Evolutionary conservation across 345 rosid genomes (phyloP).

Genomic region (Hypericum perforatum): DNA sequence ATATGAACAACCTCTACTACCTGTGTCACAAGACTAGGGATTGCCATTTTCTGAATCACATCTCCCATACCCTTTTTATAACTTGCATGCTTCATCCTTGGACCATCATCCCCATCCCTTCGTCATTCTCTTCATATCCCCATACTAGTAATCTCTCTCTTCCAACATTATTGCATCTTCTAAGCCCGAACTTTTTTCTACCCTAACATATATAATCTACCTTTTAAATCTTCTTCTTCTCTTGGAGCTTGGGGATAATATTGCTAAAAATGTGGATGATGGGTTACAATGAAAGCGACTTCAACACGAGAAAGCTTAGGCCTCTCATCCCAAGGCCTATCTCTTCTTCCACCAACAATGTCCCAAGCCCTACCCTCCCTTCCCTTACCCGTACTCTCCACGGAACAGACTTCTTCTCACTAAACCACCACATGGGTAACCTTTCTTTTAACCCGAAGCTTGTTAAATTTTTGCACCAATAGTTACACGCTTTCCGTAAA

Average conservation of each 20-base stretch:
- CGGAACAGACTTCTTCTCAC: constrained; percentile 37
- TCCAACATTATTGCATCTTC: too few relatives aligned
- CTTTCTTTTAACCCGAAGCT: too few relatives aligned
- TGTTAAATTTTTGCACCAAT: too few relatives aligned
- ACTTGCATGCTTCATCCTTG: too few relatives aligned
- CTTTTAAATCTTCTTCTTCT: too few relatives aligned
- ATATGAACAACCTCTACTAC: constrained; percentile 15
- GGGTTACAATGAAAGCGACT: constrained; percentile 69
- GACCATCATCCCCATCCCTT: neutral
- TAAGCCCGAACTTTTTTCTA: constrained; percentile 6
- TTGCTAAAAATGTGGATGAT: constrained; percentile 66
- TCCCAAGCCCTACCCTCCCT: constrained; percentile 16
- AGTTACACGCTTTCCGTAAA: too few relatives aligned
- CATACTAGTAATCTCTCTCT: too few relatives aligned
- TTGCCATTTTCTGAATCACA: neutral
- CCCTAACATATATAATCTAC: constrained; percentile 5
- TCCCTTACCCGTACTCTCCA: constrained; percentile 24
- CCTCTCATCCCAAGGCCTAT: constrained; percentile 72
- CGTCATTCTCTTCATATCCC: constrained; percentile 15
- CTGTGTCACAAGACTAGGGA: constrained; percentile 11
- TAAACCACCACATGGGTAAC: constrained; percentile 52
- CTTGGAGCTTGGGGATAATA: neutral
- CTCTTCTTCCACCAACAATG: constrained; percentile 24
- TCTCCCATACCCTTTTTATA: too few relatives aligned
- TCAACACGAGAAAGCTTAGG: constrained; percentile 57